Percentiles rank a stretch among this genome's conserved stretches.
Conservation (phyloP, 345 rosid genomes). For the Raphanus raphanistrum region DNA sequence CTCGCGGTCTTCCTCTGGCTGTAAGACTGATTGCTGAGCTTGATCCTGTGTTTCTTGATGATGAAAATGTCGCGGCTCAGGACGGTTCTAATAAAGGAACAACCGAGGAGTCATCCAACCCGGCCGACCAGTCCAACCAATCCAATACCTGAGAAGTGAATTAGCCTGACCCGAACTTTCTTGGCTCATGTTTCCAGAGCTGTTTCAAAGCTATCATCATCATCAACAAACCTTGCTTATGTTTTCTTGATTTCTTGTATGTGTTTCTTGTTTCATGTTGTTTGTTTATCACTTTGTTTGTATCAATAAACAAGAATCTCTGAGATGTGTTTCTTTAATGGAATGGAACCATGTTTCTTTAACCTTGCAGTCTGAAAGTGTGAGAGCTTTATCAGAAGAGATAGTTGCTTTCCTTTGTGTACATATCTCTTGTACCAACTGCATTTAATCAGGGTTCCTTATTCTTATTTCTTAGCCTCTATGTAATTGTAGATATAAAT, state of each 20-base stretch:
- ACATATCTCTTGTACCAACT: too few species aligned
- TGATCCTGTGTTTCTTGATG: constrained; percentile 21
- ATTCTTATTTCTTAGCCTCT: too few species aligned
- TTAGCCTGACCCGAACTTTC: background rate
- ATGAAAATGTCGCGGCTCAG: background rate
- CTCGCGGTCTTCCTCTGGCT: constrained; percentile 54
- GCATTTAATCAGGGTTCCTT: too few species aligned
- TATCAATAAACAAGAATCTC: constrained; percentile 15
- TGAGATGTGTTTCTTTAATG: background rate
- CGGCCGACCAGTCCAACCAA: background rate
- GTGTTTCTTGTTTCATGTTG: background rate
- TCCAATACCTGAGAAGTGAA: background rate
- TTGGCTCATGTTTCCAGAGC: too few species aligned
- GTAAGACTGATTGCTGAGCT: constrained; percentile 38
- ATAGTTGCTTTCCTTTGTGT: too few species aligned
- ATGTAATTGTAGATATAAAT: too few species aligned
- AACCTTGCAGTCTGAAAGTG: too few species aligned
- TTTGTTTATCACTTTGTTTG: background rate
- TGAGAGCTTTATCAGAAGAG: too few species aligned
- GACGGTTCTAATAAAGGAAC: background rate
- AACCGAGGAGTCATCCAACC: background rate
- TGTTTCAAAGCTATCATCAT: background rate
- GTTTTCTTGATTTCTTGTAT: background rate
- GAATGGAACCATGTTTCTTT: too few species aligned
- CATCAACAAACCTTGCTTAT: background rate